Base-by-base conservation (phyloP, 495 filamentous ascomycete species). In the Daldinia bambusicola region DNA sequence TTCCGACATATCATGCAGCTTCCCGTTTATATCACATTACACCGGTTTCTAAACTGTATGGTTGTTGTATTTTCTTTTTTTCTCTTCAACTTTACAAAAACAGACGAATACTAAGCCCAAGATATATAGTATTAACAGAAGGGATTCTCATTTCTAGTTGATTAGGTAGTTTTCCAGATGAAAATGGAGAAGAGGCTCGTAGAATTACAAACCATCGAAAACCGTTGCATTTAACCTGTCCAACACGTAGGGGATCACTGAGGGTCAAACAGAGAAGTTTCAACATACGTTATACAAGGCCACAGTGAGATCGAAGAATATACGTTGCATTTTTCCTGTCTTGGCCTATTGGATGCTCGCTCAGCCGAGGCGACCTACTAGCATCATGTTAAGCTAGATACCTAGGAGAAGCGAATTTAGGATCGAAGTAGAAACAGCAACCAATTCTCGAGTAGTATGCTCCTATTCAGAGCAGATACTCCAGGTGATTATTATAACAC, bases 11-110 rank as follows among this genome's bases (percentile, higher is more conserved):
- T 9, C 22, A 32, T 55, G 52, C 52, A 31, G n/a, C 32, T 20
- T 55, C 32, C 52, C 52, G 52, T 12, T 9, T 37, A 55, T 4
- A 55, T 55, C n/a, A 36, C n/a, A 55, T 55, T 7, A 36, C n/a
- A 34, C 52, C 6, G 12, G n/a, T 10, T 55, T 31, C 52, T 37
- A 5, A 18, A 32, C 14, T 20, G 34, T 36, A 36, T 26, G 26
- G 26, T 26, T 1, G 26, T 26, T 26, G 26, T 26, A 26, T 26
- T 26, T 1, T 1, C 7, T 2, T 36, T 18, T 12, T 43, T 6
- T 1, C 40, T 43, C 40, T 43, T 43, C 10, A 14, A 43, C 12
- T 18, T 43, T 6, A 18, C 6, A n/a, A 43, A 43, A 18, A 4
- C 10, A n/a, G 12, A 5, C 0, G 12, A 18, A n/a, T 43, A 3